A percentile compares a stretch with the other conserved stretches of the same genome.
Evolutionary conservation across 768 basidiomycete genomes (phyloP).

Genomic region (Chlorophyllum brunneum): DNA sequence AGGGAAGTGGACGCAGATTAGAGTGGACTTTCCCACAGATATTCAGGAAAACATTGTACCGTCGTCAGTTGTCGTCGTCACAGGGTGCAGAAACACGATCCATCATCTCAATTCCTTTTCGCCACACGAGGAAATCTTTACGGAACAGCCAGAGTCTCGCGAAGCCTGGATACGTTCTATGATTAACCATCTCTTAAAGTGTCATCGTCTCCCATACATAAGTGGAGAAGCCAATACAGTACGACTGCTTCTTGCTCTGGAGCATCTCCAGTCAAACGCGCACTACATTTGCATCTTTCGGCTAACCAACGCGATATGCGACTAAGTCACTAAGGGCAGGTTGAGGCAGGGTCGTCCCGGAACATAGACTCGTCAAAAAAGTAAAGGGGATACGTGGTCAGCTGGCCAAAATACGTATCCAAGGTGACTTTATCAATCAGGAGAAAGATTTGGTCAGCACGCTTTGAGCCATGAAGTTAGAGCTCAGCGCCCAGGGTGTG

Average conservation of each 20-base stretch:
- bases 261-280: too few relatives aligned
- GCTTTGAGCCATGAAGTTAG: background rate
- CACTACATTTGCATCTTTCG: too few relatives aligned
- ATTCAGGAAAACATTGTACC: background rate
- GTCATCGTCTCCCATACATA: background rate
- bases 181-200: background rate
- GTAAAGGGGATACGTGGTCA: background rate
- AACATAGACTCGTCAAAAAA: conserved; percentile 1
- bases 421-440: conserved; percentile 1
- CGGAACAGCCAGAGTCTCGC: background rate
- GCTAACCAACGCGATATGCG: too few relatives aligned
- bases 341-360: background rate
- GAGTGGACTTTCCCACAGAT: conserved; percentile 3
- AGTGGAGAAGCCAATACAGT: background rate
- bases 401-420: background rate
- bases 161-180: background rate
- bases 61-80: background rate
- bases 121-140: background rate
- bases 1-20: conserved; percentile 2
- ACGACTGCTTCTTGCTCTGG: background rate
- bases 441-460: too few relatives aligned
- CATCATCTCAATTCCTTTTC: background rate
- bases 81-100: conserved; percentile 6
- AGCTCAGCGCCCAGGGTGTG: background rate
- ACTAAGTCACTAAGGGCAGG: too few relatives aligned